These are phyloP conservation scores for Zasmidium citrigriseum DNA, from an alignment of 2,329 filamentous ascomycete species.

Conservation along the genomic window DNA sequence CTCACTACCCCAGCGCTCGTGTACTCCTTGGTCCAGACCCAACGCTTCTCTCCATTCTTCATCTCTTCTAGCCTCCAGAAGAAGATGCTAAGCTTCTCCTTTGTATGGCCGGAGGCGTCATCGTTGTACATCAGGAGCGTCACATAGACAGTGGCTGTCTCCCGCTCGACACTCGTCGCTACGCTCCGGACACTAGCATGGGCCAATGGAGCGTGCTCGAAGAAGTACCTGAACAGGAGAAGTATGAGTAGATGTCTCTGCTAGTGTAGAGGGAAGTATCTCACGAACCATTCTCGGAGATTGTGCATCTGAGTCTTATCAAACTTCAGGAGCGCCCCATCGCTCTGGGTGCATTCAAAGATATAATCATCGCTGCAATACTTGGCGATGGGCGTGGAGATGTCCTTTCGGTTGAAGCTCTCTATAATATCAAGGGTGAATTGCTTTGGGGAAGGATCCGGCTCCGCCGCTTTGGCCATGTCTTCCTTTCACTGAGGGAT, in stretches of 20 bases:
- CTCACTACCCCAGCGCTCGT: neutral
- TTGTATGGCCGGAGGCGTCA: neutral
- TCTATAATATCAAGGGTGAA: constrained; percentile 8
- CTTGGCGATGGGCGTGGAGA: neutral
- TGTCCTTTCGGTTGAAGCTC: neutral
- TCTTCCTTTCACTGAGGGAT: no score
- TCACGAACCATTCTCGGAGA: neutral
- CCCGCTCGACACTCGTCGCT: neutral
- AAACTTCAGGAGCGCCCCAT: neutral
- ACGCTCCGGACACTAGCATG: neutral
- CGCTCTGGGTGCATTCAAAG: neutral
- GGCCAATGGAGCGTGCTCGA: neutral
- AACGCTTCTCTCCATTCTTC: neutral
- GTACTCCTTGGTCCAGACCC: constrained; percentile 2
- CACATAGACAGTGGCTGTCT: neutral
- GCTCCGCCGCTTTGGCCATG: neutral
- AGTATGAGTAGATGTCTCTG: no score
- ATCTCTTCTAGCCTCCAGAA: neutral
- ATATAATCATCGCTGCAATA: neutral
- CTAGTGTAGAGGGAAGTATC: no score
- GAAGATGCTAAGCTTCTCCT: constrained; percentile 2
- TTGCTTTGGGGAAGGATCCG: constrained; percentile 2
- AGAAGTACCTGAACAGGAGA: no score
- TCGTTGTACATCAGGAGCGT: constrained; percentile 1
- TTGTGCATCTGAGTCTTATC: neutral